Percentiles rank a stretch among this genome's conserved stretches.
These are phyloP conservation scores for Penicillium bialowiezense DNA, from an alignment of 495 filamentous ascomycete genomes.

Conservation along the genomic window DNA sequence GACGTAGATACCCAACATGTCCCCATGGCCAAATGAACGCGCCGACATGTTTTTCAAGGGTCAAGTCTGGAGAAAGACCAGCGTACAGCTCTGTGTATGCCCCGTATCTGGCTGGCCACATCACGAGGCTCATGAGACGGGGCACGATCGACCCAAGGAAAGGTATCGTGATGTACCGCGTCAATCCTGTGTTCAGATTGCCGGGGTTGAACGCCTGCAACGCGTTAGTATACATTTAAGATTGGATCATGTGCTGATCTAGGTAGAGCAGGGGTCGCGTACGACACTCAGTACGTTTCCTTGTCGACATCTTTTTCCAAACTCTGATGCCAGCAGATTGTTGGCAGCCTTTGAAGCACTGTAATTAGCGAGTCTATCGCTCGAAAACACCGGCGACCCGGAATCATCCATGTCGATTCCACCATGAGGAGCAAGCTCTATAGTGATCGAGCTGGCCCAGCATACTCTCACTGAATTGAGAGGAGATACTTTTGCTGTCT, in stretches of 20 bases:
- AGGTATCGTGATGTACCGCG: background rate
- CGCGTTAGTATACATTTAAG: no score
- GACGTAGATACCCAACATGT: background rate
- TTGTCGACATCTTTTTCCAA: background rate
- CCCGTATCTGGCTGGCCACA: background rate
- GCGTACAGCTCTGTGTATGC: background rate
- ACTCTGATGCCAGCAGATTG: background rate
- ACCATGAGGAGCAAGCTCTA: background rate
- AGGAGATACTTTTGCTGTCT: conserved; percentile 28
- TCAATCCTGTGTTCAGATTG: background rate
- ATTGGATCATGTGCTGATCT: no score
- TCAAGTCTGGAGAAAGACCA: background rate
- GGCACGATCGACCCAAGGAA: background rate
- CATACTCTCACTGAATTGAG: conserved; percentile 34
- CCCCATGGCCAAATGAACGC: background rate
- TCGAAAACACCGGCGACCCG: background rate
- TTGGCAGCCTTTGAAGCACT: background rate
- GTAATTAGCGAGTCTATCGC: background rate
- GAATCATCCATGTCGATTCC: conserved; percentile 12
- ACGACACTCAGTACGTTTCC: background rate
- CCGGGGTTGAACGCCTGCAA: background rate
- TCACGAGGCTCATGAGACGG: background rate
- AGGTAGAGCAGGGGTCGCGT: no score
- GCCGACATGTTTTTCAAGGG: background rate
- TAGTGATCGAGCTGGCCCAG: conserved; percentile 21